Evolutionary conservation across 768 basidiomycete genomes (phyloP), one percentile per base, ranked within the genome.

Genomic region (Naganishia randhawae): DNA sequence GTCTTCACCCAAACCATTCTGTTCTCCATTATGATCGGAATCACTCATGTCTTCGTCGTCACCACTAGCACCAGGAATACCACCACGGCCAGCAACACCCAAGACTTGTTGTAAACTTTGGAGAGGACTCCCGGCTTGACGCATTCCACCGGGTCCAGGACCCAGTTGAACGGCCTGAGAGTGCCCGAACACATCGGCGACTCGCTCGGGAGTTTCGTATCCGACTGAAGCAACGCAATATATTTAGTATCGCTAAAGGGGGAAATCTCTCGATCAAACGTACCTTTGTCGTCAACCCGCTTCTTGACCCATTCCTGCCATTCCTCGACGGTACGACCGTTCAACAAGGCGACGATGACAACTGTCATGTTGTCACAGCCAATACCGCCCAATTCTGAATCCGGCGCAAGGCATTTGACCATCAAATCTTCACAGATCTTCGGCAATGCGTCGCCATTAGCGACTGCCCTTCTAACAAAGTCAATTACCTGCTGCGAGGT

Each of bases 321-420:
- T 76, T 93, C 87, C 71, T 90, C 89, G 78, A 88, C 86, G n/a
- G 91, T 90, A 69, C 87, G 86, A 45, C 91, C 94, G 70, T 89
- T 85, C 35, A 94, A 84, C 51, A 99, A 80, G 8, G 91, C 96
- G 67, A 98, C 85, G 63, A 99, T 86, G 73, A 97, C 84, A 55
- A 96, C 83, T 0, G 96, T 99, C 96, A 99, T 99, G 82, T 99
- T 98, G 82, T 99, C 96, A 78, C 95, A 97, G 22, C 96, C 96
- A 71, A 97, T 91, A 14, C 96, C 96, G 54, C 90, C 91, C 39
- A 89, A 89, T 27, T 89, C 88, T 1, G 91, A 90, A 77, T 96
- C 92, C 0, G 94, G 94, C 27, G 96, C 94, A 53, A 97, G 84
- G 76, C 96, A 98, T 73, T 89, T 88, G 68, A 91, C 89, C 80